These are phyloP conservation scores for Leucoagaricus sp. DNA, from an alignment of 1,284 basidiomycete species.

Conservation along the genomic window DNA sequence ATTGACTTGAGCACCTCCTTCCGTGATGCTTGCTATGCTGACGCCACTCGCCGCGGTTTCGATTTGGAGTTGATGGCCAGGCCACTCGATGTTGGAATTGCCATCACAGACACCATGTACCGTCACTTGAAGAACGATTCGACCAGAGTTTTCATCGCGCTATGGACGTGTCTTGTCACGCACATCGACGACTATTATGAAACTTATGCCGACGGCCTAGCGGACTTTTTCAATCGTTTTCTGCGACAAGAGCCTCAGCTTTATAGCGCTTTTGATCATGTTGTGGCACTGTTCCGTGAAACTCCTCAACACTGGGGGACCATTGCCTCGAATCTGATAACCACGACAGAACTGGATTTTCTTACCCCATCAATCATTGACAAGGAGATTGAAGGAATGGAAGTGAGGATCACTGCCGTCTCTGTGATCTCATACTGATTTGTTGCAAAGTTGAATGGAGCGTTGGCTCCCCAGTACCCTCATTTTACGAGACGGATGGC, in stretches of 20 bases:
- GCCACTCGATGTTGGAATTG: conserved; percentile 18
- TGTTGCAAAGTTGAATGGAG: not conserved
- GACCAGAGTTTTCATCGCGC: conserved; percentile 26
- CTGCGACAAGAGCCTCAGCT: conserved; percentile 24
- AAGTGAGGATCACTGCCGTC: conserved; percentile 5
- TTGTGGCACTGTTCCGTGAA: not conserved
- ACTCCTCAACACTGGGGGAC: conserved; percentile 18
- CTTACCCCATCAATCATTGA: conserved; percentile 31
- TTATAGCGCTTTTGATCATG: not conserved
- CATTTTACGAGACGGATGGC: conserved; percentile 29
- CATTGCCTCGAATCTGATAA: conserved; percentile 28
- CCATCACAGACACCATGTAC: conserved; percentile 21
- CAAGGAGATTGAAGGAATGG: conserved; percentile 26
- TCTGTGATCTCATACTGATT: not conserved
- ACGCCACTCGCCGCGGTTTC: not conserved
- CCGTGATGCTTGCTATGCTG: not conserved
- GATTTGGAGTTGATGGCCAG: not conserved
- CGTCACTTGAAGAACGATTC: conserved; percentile 10
- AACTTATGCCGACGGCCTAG: conserved; percentile 22
- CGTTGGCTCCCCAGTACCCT: conserved; percentile 24
- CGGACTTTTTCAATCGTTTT: conserved; percentile 29
- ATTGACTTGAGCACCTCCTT: not conserved
- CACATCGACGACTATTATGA: conserved; percentile 29
- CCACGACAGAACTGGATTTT: conserved; percentile 26
- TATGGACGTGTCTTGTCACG: conserved; percentile 30